Evolutionary conservation across 2,329 filamentous ascomycete genomes (phyloP), one percentile per base, ranked within the genome.

Genomic region (Sporothrix sp.): DNA sequence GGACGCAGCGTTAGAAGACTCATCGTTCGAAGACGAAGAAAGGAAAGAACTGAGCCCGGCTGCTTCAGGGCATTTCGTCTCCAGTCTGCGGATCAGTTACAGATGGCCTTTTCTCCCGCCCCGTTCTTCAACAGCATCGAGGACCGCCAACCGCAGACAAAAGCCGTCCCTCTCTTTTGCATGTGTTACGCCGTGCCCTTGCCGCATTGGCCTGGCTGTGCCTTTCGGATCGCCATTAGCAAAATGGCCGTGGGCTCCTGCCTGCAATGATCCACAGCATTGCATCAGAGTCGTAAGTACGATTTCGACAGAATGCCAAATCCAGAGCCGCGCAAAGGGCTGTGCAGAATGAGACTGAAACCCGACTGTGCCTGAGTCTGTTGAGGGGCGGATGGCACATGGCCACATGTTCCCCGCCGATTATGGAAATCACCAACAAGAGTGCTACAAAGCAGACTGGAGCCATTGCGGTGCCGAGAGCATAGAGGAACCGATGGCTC

Each of bases 41-140:
- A 11, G 10, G n/a, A 20, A 8, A n/a, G 9, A 28, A 35, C 14
- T 7, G 30, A 30, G 45, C 35, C 28, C 2, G 30, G 38, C 28
- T 35, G 28, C 37, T 14, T 40, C 47, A 35, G 39, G 33, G 50
- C 52, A 48, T 47, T 54, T 56, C 55, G 62, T 64, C 62, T 65
- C 61, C 58, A 60, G 60, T 58, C 47, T 59, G 63, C 58, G 59
- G 62, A 64, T 64, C 57, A 57, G 62, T 65, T 60, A 59, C 63
- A 64, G 59, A 30, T 53, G 51, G 30, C 23, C 39, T 16, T 30
- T 20, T 36, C 33, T 16, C n/a, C 51, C 33, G 13, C 28, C 30
- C 50, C 44, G 38, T 37, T 32, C 23, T 28, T 32, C 40, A 44
- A 28, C 42, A 45, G 28, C 28, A 28, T 18, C 28, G n/a, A 3